These are phyloP conservation scores for Metschnikowia lachancei DNA, from an alignment of 805 yeast species.

Conservation along the genomic window DNA sequence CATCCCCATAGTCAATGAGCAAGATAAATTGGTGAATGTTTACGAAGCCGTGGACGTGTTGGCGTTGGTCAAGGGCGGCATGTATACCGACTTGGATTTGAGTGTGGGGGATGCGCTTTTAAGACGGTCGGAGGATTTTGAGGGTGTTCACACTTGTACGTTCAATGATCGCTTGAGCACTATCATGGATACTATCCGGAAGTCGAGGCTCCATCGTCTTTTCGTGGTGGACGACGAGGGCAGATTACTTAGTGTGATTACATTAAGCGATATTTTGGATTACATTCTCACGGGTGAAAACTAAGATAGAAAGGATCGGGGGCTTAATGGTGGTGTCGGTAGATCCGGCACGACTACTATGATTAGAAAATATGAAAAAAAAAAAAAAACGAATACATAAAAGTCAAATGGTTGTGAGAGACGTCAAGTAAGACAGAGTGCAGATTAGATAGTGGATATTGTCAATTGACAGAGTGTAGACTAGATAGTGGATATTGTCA, in stretches of 20 bases:
- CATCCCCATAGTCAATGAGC: slow-evolving; percentile 87
- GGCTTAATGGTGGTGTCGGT: neutral
- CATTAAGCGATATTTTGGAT: slow-evolving; percentile 84
- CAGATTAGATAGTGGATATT: no score
- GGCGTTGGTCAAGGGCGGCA: slow-evolving; percentile 89
- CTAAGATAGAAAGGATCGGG: slow-evolving; percentile 11
- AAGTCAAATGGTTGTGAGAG: no score
- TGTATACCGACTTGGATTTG: slow-evolving; percentile 82
- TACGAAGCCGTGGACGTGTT: slow-evolving; percentile 95
- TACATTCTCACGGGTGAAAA: slow-evolving; percentile 70
- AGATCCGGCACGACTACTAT: neutral
- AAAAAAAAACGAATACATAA: neutral
- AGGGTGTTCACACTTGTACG: slow-evolving; percentile 96
- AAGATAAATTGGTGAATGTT: slow-evolving; percentile 68
- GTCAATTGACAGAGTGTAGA: no score
- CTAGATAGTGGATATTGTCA: no score
- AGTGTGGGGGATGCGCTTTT: slow-evolving; percentile 95
- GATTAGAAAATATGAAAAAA: neutral
- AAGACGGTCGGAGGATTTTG: slow-evolving; percentile 92
- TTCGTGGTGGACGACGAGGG: slow-evolving; percentile 89
- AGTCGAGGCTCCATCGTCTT: slow-evolving; percentile 85
- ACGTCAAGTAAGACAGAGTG: no score
- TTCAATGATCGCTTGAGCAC: slow-evolving; percentile 80
- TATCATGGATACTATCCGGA: slow-evolving; percentile 88
- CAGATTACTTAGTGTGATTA: slow-evolving; percentile 74